These are phyloP conservation scores for Psilocybe cyanescens DNA, from an alignment of 768 basidiomycete species.

Conservation along the genomic window DNA sequence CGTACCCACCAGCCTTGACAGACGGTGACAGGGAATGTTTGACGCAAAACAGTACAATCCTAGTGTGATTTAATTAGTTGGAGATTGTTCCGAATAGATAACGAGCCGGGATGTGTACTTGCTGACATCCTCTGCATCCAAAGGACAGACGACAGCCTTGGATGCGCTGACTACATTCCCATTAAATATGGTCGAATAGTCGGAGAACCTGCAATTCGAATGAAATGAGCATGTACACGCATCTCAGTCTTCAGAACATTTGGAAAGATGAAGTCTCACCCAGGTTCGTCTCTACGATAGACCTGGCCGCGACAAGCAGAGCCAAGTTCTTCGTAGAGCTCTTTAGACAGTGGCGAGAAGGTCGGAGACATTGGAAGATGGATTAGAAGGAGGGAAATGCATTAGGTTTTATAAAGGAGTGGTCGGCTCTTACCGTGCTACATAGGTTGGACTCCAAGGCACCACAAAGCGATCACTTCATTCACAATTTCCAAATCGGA, in stretches of 20 bases:
- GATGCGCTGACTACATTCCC: conserved; percentile 69
- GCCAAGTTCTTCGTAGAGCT: conserved; percentile 49
- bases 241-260: not conserved
- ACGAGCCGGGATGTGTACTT: conserved; percentile 48
- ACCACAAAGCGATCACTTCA: conserved; percentile 2
- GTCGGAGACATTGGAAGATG: conserved; percentile 18
- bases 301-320: conserved; percentile 50
- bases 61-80: conserved; percentile 26
- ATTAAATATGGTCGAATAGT: conserved; percentile 70
- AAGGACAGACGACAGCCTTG: conserved; percentile 69
- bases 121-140: conserved; percentile 83
- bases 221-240: conserved; percentile 2
- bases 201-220: conserved; percentile 41
- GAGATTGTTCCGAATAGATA: not conserved
- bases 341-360: conserved; percentile 29
- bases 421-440: not conserved
- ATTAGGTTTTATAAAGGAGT: not conserved
- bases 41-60: conserved; percentile 75
- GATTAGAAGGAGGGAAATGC: conserved; percentile 1
- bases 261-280: conserved; percentile 29
- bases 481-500: conserved; percentile 8
- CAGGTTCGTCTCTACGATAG: conserved; percentile 44
- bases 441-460: conserved; percentile 1
- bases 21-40: conserved; percentile 73
- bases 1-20: conserved; percentile 90